phyloP scores from a whole-genome alignment of 441 rosid species.

The Gossypium davidsonii region DNA sequence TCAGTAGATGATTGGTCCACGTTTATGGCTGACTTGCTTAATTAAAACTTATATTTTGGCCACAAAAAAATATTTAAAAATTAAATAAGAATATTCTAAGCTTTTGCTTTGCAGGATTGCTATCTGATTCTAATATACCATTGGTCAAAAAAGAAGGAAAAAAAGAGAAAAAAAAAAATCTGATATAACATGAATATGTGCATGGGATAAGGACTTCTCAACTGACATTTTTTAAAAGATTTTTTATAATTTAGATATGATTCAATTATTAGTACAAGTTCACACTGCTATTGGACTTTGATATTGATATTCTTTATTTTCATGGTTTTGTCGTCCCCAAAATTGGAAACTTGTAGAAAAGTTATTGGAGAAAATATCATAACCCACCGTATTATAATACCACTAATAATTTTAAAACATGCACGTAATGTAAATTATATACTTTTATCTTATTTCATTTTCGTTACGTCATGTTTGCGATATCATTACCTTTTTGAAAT shows the following conservation, averaged over 20 bases:
- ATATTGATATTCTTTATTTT: background rate
- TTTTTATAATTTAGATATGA: too few species aligned
- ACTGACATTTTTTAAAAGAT: background rate
- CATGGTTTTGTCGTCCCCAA: background rate
- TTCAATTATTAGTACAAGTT: background rate
- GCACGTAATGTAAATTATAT: background rate
- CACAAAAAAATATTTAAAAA: background rate
- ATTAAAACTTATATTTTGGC: background rate
- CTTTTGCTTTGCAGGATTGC: background rate
- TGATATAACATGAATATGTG: background rate
- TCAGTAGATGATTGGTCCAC: slow-evolving; percentile 29
- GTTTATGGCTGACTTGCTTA: background rate
- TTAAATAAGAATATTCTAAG: background rate
- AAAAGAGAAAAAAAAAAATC: too few species aligned
- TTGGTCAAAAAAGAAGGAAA: too few species aligned
- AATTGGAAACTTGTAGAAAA: background rate
- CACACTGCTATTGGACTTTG: background rate
- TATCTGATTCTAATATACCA: background rate
- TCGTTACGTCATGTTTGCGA: background rate
- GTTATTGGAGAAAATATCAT: background rate
- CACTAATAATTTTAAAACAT: too few species aligned
- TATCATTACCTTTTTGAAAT: too few species aligned
- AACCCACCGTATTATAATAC: too few species aligned
- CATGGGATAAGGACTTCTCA: slow-evolving; percentile 8
- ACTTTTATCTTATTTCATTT: background rate